Percentiles rank a stretch among this genome's conserved stretches.
Evolutionary conservation across 441 rosid species (phyloP).

Genomic region (Isatis lusitanica): DNA sequence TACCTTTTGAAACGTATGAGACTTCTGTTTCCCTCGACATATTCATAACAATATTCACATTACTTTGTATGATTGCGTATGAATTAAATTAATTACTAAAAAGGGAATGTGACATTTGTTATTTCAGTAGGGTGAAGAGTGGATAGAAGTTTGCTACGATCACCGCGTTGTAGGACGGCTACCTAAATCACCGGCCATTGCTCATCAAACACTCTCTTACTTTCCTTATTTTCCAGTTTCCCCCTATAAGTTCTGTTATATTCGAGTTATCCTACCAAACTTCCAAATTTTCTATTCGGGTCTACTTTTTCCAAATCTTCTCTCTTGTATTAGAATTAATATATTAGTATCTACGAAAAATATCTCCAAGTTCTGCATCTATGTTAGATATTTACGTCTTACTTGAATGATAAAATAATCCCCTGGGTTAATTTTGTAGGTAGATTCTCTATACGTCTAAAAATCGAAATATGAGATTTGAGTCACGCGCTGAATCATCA

Average conservation of each 20-base stretch:
- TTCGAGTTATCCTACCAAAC: not conserved
- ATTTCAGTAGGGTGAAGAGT: not conserved
- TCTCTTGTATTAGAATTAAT: not conserved
- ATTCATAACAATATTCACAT: not conserved
- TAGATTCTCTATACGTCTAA: not conserved
- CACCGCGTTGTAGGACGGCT: slow-evolving; percentile 23
- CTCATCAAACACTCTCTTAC: not conserved
- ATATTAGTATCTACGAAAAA: no score
- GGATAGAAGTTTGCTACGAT: slow-evolving; percentile 9
- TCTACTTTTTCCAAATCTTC: not conserved
- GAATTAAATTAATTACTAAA: not conserved
- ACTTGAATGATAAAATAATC: not conserved
- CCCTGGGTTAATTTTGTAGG: not conserved
- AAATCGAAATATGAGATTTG: not conserved
- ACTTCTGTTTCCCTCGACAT: not conserved
- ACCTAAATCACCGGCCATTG: slow-evolving; percentile 25
- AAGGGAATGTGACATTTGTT: not conserved
- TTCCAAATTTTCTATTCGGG: not conserved
- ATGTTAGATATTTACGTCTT: not conserved
- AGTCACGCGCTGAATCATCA: slow-evolving; percentile 1
- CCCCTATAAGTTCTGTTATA: not conserved
- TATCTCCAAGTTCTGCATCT: no score
- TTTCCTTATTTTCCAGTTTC: not conserved
- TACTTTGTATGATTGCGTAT: not conserved
- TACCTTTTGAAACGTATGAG: not conserved